These are phyloP conservation scores for Fraxinus paxiana DNA, from an alignment of 305 asterid species.

Conservation along the genomic window DNA sequence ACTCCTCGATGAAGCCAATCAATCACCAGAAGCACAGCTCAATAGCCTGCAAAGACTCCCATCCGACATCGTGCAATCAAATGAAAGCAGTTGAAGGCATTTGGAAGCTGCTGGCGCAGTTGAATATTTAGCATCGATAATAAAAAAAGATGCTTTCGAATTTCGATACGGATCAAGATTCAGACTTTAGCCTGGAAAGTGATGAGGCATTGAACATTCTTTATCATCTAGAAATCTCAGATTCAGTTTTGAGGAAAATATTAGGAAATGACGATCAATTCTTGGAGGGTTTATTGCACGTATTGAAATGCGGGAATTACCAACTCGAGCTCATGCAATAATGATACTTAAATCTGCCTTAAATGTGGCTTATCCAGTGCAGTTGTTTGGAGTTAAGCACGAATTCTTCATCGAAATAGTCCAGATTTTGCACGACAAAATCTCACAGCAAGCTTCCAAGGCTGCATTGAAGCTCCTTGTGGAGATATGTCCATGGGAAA, in stretches of 20 bases:
- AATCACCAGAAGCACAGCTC: conserved; percentile 25
- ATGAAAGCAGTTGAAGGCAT: conserved; percentile 32
- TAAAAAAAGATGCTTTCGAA: conserved; percentile 14
- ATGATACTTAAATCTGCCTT: conserved; percentile 38
- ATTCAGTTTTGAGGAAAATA: conserved; percentile 34
- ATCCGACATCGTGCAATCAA: conserved; percentile 38
- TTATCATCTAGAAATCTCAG: conserved; percentile 42
- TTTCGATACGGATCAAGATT: conserved; percentile 13
- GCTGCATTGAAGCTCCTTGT: conserved; percentile 59
- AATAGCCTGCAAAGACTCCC: conserved; percentile 39
- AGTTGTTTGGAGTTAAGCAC: conserved; percentile 33
- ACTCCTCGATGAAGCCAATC: conserved; percentile 44
- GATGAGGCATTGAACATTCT: conserved; percentile 50
- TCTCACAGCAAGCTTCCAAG: conserved; percentile 47
- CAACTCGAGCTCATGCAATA: conserved; percentile 42
- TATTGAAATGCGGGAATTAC: conserved; percentile 39
- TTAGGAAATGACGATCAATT: conserved; percentile 20
- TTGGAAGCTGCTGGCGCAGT: conserved; percentile 44
- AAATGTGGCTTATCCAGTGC: conserved; percentile 47
- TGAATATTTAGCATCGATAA: conserved; percentile 37
- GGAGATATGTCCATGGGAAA: conserved; percentile 65
- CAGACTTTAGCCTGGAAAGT: background rate
- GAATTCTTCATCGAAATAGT: conserved; percentile 34
- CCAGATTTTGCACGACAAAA: conserved; percentile 33
- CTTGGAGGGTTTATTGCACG: conserved; percentile 32